These are phyloP conservation scores for Rhizophora mangle DNA, from an alignment of 345 rosid genomes.

Conservation along the genomic window DNA sequence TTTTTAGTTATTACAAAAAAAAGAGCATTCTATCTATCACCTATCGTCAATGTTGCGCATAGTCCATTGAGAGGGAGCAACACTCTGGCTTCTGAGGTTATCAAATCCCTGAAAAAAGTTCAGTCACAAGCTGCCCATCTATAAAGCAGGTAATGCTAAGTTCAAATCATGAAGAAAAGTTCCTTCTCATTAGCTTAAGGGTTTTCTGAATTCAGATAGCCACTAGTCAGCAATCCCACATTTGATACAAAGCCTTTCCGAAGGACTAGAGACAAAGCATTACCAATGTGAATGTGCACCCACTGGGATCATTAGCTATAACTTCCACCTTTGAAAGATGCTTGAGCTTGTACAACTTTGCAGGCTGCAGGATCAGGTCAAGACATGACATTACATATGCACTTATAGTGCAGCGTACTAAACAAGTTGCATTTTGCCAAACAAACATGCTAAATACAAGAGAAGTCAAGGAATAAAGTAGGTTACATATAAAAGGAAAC, in stretches of 20 bases:
- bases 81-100: conserved; percentile 96
- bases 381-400: not conserved
- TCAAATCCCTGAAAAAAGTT: conserved; percentile 80
- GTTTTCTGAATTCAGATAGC: conserved; percentile 10
- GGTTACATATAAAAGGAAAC: too few species aligned
- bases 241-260: conserved; percentile 12
- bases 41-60: conserved; percentile 98
- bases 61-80: conserved; percentile 98
- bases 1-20: too few species aligned
- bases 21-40: conserved; percentile 27
- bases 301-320: conserved; percentile 90
- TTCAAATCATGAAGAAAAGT: not conserved
- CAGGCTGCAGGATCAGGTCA: conserved; percentile 53
- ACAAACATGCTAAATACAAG: too few species aligned
- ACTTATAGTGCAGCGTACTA: too few species aligned
- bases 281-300: conserved; percentile 95
- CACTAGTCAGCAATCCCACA: conserved; percentile 4
- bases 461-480: too few species aligned
- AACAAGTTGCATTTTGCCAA: too few species aligned
- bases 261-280: conserved; percentile 13
- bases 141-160: not conserved
- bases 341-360: conserved; percentile 89
- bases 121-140: conserved; percentile 25
- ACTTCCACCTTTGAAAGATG: conserved; percentile 97
- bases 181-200: conserved; percentile 13